These are phyloP conservation scores for Lagenaria siceraria DNA, from an alignment of 306 rosid species.

Conservation along the genomic window DNA sequence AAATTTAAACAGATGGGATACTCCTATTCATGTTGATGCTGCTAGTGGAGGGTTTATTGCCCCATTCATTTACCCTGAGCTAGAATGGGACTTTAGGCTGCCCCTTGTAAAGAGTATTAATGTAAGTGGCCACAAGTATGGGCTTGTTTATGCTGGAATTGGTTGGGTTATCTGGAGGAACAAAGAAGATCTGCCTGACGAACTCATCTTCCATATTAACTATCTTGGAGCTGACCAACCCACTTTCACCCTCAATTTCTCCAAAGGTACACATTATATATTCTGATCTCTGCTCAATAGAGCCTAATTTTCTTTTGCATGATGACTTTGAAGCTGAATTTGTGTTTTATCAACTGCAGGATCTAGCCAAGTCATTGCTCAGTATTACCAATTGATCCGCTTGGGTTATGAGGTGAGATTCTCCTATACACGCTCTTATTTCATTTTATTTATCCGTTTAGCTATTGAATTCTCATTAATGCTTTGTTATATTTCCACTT, in stretches of 20 bases:
- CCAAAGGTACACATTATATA: constrained; percentile 36
- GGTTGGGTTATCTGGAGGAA: constrained; percentile 91
- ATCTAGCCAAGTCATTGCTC: constrained; percentile 90
- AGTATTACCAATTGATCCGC: constrained; percentile 84
- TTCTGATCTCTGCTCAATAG: neutral
- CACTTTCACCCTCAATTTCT: constrained; percentile 94
- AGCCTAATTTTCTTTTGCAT: neutral
- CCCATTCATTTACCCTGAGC: constrained; percentile 79
- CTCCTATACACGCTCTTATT: neutral
- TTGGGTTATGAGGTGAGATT: constrained; percentile 62
- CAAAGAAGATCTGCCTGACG: constrained; percentile 80
- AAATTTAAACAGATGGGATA: constrained; percentile 54
- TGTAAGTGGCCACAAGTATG: constrained; percentile 90
- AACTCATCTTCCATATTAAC: constrained; percentile 89
- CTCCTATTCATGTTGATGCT: constrained; percentile 93
- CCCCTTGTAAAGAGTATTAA: constrained; percentile 86
- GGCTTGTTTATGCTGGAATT: constrained; percentile 83
- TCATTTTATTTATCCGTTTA: neutral
- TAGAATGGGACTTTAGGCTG: constrained; percentile 81
- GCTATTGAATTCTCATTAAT: neutral
- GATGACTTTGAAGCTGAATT: neutral
- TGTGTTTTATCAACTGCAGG: constrained; percentile 30
- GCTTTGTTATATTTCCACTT: too few species aligned
- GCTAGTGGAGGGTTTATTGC: constrained; percentile 97
- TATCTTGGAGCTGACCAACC: constrained; percentile 96